Base-by-base conservation (phyloP, 176 grass and related monocot species). In the Avena atlantica region DNA sequence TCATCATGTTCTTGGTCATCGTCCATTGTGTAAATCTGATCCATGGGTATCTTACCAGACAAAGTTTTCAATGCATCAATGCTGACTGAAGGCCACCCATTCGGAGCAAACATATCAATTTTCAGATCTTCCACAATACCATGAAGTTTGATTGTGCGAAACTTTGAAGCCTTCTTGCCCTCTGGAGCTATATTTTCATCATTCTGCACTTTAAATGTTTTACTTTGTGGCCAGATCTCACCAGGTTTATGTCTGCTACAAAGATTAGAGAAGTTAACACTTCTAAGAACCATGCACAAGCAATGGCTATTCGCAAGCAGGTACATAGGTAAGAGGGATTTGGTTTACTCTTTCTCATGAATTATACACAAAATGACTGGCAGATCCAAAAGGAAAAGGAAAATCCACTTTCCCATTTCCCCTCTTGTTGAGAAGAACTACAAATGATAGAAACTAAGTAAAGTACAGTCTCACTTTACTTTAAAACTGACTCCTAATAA, bases 131-230 rank as follows among this genome's bases (percentile, higher is more conserved):
- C 86, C 12, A 90, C 90, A 36, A 97, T 83, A 72, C 66, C 78
- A 24, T 73, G 48, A 70, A 97, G 90, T 80, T 83, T 49, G 55
- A 97, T 93, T 69, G 85, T 89, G 34, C 90, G 84, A 61, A 86
- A 88, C 84, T 94, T 97, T 66, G 86, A 45, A 65, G 55, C 65
- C 61, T 97, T 93, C 52, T 92, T 92, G 14, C 85, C 90, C 4
- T 89, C 63, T 79, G 81, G 59, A 86, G 75, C 88, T 21, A 89
- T 40, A 52, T 50, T 91, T 67, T 93, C 90, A 71, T 86, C 86
- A 73, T 97, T 97, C 86, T 42, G 89, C 48, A 97, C 89, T 92
- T 97, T 93, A 77, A 93, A 97, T 68, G 71, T 80, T 88, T 86
- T 97, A 80, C 76, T 69, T 11, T 73, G 73, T n/a, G 95, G 91